These are phyloP conservation scores for Paecilomyces formosus DNA, from an alignment of 2,329 filamentous ascomycete genomes.

Conservation along the genomic window DNA sequence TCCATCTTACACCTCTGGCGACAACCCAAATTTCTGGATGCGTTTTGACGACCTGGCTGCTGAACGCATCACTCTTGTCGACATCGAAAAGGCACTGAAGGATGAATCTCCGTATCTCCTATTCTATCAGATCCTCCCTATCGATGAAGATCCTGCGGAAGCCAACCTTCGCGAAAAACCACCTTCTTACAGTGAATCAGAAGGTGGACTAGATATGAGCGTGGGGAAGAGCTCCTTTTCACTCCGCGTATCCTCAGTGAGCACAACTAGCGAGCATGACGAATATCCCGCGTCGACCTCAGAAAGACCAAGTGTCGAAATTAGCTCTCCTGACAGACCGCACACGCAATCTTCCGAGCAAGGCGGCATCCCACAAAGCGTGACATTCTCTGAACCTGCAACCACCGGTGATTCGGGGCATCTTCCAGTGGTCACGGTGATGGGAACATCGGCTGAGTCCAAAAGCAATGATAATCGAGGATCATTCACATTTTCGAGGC, in stretches of 20 bases:
- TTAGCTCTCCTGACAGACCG: slow-evolving; percentile 20
- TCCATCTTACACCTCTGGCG: slow-evolving; percentile 33
- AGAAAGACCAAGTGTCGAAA: slow-evolving; percentile 31
- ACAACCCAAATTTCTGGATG: slow-evolving; percentile 73
- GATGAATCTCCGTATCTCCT: slow-evolving; percentile 90
- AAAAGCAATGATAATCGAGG: slow-evolving; percentile 15
- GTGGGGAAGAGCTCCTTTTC: slow-evolving; percentile 11
- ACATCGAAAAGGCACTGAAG: slow-evolving; percentile 69
- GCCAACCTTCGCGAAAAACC: slow-evolving; percentile 27
- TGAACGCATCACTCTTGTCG: slow-evolving; percentile 65
- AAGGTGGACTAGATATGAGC: slow-evolving; percentile 16
- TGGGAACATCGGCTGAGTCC: slow-evolving; percentile 17
- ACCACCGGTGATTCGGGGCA: slow-evolving; percentile 6
- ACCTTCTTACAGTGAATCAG: slow-evolving; percentile 19
- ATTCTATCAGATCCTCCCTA: slow-evolving; percentile 90
- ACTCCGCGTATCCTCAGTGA: slow-evolving; percentile 11
- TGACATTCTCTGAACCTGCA: slow-evolving; percentile 18
- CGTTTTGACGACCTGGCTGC: slow-evolving; percentile 81
- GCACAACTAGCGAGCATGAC: slow-evolving; percentile 11
- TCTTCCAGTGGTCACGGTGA: slow-evolving; percentile 13
- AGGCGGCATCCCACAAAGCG: slow-evolving; percentile 16
- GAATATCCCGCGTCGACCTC: slow-evolving; percentile 16
- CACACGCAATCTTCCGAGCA: slow-evolving; percentile 7
- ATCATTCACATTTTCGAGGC: slow-evolving; percentile 19
- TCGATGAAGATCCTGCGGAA: slow-evolving; percentile 56